Percentiles rank a stretch among this genome's conserved stretches.
These are phyloP conservation scores for Fusarium fracticaudum DNA, from an alignment of 2,329 filamentous ascomycete genomes.

Conservation along the genomic window DNA sequence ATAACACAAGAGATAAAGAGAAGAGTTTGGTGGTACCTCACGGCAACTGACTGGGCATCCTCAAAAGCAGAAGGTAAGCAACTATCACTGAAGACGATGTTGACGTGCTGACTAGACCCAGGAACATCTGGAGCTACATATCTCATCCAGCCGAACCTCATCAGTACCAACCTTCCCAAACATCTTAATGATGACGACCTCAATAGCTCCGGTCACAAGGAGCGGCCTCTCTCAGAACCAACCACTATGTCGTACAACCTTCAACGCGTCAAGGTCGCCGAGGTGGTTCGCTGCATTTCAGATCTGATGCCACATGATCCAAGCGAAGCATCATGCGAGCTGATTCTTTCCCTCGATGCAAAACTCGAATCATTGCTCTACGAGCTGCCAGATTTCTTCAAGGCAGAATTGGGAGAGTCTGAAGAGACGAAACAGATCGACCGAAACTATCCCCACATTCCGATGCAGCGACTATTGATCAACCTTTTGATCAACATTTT, in stretches of 20 bases:
- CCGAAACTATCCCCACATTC: neutral
- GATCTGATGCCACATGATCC: neutral
- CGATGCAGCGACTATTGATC: neutral
- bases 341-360: neutral
- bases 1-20: neutral
- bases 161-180: neutral
- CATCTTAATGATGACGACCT: neutral
- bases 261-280: neutral
- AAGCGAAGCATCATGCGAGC: neutral
- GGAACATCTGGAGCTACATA: neutral
- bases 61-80: neutral
- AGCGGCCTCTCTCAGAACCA: neutral
- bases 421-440: neutral
- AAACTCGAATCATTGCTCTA: neutral
- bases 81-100: fast-evolving
- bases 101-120: neutral
- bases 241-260: neutral
- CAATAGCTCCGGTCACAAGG: fast-evolving
- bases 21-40: neutral
- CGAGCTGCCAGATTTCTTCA: neutral
- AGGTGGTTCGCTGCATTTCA: neutral
- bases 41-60: neutral
- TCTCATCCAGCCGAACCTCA: neutral
- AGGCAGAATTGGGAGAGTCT: neutral
- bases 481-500: neutral